phyloP scores from a whole-genome alignment of 495 filamentous ascomycete genomes.

The Talaromyces wortmannii region DNA sequence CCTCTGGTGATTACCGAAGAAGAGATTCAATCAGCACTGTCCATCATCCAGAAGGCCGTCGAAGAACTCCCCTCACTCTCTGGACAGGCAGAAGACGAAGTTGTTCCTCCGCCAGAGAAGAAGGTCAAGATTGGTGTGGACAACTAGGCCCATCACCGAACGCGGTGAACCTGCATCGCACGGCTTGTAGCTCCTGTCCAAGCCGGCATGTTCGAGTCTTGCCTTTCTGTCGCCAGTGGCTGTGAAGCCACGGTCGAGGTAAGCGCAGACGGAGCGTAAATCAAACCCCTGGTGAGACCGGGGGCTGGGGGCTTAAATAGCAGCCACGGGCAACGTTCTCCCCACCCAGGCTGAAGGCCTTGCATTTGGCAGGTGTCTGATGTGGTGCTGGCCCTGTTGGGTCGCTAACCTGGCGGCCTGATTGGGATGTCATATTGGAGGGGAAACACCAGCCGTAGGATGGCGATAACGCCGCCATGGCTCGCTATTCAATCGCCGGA shows the following conservation, averaged over 20 bases:
- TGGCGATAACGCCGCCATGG: neutral
- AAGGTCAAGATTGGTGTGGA: conserved; percentile 43
- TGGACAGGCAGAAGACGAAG: conserved; percentile 34
- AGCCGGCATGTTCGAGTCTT: conserved; percentile 4
- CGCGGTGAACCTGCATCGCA: conserved; percentile 3
- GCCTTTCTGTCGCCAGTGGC: neutral
- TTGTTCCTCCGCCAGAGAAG: conserved; percentile 44
- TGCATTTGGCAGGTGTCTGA: too few relatives aligned
- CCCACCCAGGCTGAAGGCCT: too few relatives aligned
- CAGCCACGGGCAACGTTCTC: neutral
- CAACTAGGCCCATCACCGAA: conserved; percentile 24
- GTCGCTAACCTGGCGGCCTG: neutral
- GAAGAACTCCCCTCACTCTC: conserved; percentile 43
- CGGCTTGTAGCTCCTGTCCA: conserved; percentile 7
- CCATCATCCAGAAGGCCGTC: conserved; percentile 43
- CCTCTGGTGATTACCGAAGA: conserved; percentile 52
- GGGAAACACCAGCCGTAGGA: neutral
- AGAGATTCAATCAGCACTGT: conserved; percentile 40
- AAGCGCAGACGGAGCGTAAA: neutral
- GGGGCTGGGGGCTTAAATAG: neutral
- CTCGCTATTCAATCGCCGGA: too few relatives aligned
- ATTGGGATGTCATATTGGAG: neutral
- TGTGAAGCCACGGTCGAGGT: neutral
- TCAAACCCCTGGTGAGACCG: neutral
- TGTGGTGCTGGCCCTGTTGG: too few relatives aligned